Conservation (phyloP, 169 alveolate species). For the Miamiensis avidus region DNA sequence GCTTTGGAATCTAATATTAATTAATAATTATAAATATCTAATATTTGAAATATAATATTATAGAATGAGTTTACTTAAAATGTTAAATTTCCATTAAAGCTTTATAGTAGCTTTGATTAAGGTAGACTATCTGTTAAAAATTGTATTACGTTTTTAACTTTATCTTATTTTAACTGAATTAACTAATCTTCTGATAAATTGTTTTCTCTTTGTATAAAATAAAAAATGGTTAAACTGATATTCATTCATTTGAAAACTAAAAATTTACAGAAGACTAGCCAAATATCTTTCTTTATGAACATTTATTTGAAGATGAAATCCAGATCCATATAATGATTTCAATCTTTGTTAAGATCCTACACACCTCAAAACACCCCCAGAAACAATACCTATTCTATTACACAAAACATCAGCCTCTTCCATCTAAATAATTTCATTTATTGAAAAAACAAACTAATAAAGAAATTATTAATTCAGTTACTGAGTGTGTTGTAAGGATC, state of each 20-base stretch:
- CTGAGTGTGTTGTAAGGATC: constrained; percentile 91
- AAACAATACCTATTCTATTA: constrained; percentile 87
- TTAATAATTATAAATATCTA: neutral
- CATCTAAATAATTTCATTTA: constrained; percentile 54
- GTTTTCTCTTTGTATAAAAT: too few relatives aligned
- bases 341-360: constrained; percentile 78
- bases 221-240: too few relatives aligned
- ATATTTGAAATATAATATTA: constrained; percentile 1
- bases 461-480: neutral
- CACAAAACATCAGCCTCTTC: constrained; percentile 94
- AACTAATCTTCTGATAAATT: neutral
- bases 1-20: constrained; percentile 27
- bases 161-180: constrained; percentile 28
- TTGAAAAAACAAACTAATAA: too few relatives aligned
- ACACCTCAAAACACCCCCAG: constrained; percentile 82
- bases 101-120: constrained; percentile 46
- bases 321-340: constrained; percentile 84
- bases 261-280: neutral
- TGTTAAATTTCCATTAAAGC: constrained; percentile 73
- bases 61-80: constrained; percentile 68
- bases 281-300: constrained; percentile 50
- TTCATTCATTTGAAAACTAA: too few relatives aligned
- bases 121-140: constrained; percentile 57
- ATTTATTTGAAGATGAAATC: constrained; percentile 80
- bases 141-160: constrained; percentile 35